These are phyloP conservation scores for Podosphaera xanthii DNA, from an alignment of 2,329 filamentous ascomycete species.

Conservation along the genomic window DNA sequence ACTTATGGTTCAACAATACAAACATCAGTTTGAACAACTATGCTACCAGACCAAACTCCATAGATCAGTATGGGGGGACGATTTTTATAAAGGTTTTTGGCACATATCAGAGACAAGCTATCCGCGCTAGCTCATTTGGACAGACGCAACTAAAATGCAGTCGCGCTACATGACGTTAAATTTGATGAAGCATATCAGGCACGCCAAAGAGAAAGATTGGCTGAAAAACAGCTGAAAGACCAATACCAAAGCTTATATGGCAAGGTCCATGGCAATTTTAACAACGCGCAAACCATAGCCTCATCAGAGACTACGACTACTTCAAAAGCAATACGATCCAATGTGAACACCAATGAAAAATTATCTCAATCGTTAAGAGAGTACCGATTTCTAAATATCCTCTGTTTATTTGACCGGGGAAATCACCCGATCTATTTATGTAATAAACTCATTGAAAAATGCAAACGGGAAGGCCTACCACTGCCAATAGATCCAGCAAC, in stretches of 20 bases:
- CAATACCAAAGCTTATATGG: background rate
- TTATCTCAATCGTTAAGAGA: background rate
- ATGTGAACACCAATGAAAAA: background rate
- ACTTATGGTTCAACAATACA: background rate
- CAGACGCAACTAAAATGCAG: background rate
- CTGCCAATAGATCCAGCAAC: background rate
- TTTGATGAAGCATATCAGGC: background rate
- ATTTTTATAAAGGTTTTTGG: background rate
- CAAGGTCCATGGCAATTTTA: background rate
- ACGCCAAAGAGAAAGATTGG: background rate
- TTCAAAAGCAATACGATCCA: background rate
- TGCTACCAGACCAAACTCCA: background rate
- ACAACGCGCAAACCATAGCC: background rate
- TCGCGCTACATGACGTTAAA: background rate
- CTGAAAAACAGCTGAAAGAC: background rate
- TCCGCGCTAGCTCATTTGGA: background rate
- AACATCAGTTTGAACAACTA: background rate
- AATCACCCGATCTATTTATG: background rate
- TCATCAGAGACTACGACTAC: background rate
- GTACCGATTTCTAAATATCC: background rate
- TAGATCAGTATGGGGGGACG: background rate
- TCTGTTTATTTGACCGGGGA: background rate
- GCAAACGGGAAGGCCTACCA: background rate
- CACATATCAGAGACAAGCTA: background rate
- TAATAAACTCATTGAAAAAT: background rate